phyloP scores from a whole-genome alignment of 2,329 filamentous ascomycete species.

The Sporothrix globosa region DNA sequence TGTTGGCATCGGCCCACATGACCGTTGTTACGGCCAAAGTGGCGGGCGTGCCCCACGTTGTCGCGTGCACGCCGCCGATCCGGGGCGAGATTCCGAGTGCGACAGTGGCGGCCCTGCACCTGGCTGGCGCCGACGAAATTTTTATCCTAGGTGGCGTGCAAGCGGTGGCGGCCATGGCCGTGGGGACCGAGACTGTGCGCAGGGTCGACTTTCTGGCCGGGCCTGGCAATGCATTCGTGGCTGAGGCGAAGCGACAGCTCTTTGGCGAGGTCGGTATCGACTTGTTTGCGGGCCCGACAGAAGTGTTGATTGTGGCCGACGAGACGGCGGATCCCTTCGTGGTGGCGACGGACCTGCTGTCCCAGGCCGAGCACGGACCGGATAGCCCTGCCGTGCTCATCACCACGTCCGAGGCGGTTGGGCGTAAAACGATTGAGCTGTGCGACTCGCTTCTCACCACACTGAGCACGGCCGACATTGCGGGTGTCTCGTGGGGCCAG shows the following conservation, averaged over 20 bases:
- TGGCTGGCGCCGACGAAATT: constrained; percentile 56
- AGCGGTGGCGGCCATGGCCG: constrained; percentile 63
- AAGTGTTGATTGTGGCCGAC: constrained; percentile 56
- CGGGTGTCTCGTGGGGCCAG: constrained; percentile 49
- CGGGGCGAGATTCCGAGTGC: constrained; percentile 51
- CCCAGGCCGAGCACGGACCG: constrained; percentile 56
- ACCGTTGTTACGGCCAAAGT: constrained; percentile 59
- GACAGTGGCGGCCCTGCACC: constrained; percentile 55
- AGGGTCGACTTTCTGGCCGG: constrained; percentile 59
- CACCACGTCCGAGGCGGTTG: constrained; percentile 50
- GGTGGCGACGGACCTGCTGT: constrained; percentile 52
- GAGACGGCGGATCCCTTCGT: constrained; percentile 51
- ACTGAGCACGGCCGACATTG: constrained; percentile 50
- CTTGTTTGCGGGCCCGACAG: constrained; percentile 57
- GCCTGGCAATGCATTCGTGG: constrained; percentile 59
- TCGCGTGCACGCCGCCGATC: constrained; percentile 57
- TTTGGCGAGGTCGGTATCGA: constrained; percentile 60
- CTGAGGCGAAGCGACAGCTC: constrained; percentile 57
- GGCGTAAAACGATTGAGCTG: constrained; percentile 44
- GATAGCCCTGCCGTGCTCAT: constrained; percentile 56
- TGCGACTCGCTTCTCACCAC: constrained; percentile 47
- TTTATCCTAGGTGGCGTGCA: constrained; percentile 57
- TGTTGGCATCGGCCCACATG: constrained; percentile 59
- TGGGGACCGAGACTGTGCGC: constrained; percentile 60
- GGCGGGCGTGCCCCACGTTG: constrained; percentile 55